Evolutionary conservation across 371 early-diverging fungal species (phyloP), one percentile per base, ranked within the genome.

Genomic region (Circinella minor): DNA sequence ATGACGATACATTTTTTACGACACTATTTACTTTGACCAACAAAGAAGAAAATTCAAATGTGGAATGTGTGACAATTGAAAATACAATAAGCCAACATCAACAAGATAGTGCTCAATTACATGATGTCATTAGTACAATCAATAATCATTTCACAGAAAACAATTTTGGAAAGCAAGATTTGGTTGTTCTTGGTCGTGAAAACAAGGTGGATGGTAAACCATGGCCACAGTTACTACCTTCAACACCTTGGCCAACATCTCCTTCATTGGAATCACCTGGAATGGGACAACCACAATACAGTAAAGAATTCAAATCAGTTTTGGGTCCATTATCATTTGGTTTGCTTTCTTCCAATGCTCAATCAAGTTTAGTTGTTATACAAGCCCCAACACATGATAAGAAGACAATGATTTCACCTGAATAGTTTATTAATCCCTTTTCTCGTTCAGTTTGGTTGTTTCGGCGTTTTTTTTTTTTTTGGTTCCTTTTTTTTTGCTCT

Each of bases 91-190:
- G 11, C 10, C n/a, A 54, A 20, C 10, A n/a, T 46, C 64, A 39
- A 47, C 11, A 47, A 47, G 47, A 15, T 47, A 36, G 55, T 15
- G 18, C n/a, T n/a, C 54, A 55, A 76, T 73, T 8, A 37, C 87
- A 63, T 71, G 82, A 55, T 70, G 72, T 34, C 61, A 75, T 61
- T 61, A 84, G 17, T 47, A 76, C 6, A 74, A 81, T 8, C 67
- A 61, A 18, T 62, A 72, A 8, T 47, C 70, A 37, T 72, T 34
- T 68, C 55, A 38, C 39, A 51, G 9, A 49, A 5, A 17, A 60
- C n/a, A 46, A 55, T 37, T 27, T 65, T 27, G 51, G 59, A n/a
- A 69, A 68, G 62, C 55, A 73, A 14, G 61, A 66, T 54, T 36
- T 71, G 34, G 34, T 71, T 11, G 38, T 78, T 47, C 27, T 74